Conservation (phyloP, 176 grass and related monocot genomes). For the Cenchrus americanus region DNA sequence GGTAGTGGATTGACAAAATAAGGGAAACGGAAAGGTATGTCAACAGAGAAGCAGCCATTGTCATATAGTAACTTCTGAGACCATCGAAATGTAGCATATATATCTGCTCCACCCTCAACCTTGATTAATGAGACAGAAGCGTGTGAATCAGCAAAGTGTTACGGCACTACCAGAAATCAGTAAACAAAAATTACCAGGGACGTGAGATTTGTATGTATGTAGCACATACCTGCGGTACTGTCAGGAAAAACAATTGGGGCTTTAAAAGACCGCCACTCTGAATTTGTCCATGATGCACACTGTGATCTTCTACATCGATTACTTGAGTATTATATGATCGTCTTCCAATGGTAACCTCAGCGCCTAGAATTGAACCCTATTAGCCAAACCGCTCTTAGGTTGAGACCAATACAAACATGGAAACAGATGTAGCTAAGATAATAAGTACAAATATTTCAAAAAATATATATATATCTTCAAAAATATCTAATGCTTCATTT, state of each 20-base stretch:
- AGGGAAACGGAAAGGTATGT: slow-evolving; percentile 81
- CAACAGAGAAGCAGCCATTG: slow-evolving; percentile 70
- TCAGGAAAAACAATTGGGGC: slow-evolving; percentile 75
- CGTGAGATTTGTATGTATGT: slow-evolving; percentile 12
- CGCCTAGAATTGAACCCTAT: slow-evolving; percentile 99
- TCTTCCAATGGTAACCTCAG: slow-evolving; percentile 76
- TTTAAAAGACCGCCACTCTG: slow-evolving; percentile 63
- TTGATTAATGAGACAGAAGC: slow-evolving; percentile 42
- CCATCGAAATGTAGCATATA: slow-evolving; percentile 76
- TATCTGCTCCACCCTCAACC: slow-evolving; percentile 87
- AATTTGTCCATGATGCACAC: slow-evolving; percentile 39
- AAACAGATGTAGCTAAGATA: slow-evolving; percentile 17
- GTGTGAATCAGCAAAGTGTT: slow-evolving; percentile 23
- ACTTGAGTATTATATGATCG: slow-evolving; percentile 72
- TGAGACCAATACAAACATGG: slow-evolving; percentile 51
- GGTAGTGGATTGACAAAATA: slow-evolving; percentile 78
- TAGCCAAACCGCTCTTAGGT: slow-evolving; percentile 94
- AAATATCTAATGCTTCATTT: neutral
- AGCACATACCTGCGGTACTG: slow-evolving; percentile 70
- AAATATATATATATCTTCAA: neutral
- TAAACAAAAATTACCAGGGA: neutral
- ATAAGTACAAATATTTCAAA: slow-evolving; percentile 26
- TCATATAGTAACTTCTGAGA: slow-evolving; percentile 88
- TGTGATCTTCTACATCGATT: slow-evolving; percentile 67
- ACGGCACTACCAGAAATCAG: slow-evolving; percentile 20